Percentiles rank a stretch among this genome's conserved stretches.
Conservation (phyloP, 805 yeast genomes). For the Kuraishia capsulata region DNA sequence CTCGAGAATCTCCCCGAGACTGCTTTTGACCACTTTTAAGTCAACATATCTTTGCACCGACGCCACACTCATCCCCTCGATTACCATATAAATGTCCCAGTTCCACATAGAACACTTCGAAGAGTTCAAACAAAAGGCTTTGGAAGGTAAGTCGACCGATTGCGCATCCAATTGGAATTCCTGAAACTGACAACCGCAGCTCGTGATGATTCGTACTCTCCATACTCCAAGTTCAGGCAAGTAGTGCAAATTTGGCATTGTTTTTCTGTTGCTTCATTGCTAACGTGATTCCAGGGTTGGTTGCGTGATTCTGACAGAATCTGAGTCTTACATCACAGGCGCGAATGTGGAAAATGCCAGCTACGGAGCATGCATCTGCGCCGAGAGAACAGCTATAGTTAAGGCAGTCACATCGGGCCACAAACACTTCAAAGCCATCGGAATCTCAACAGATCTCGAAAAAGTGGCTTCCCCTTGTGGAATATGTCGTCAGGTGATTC, state of each 20-base stretch:
- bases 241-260: no score
- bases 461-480: slow-evolving; percentile 82
- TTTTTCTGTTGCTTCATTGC: background rate
- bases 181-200: slow-evolving; percentile 21
- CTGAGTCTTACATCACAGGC: slow-evolving; percentile 48
- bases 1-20: no score
- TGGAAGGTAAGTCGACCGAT: background rate
- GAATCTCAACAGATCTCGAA: slow-evolving; percentile 53
- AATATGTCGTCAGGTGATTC: slow-evolving; percentile 80
- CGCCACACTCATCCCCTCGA: no score
- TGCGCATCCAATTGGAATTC: background rate
- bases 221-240: slow-evolving; percentile 60
- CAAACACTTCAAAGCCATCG: slow-evolving; percentile 45
- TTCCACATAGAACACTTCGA: background rate
- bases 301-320: slow-evolving; percentile 50
- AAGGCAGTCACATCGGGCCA: slow-evolving; percentile 39
- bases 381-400: slow-evolving; percentile 61
- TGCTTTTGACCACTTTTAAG: no score
- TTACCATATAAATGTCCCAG: no score
- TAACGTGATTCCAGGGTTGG: slow-evolving; percentile 70
- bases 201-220: slow-evolving; percentile 47
- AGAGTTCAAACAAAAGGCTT: background rate
- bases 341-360: slow-evolving; percentile 94
- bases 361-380: slow-evolving; percentile 71
- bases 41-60: no score